These are phyloP conservation scores for Fusarium avenaceum DNA, from an alignment of 2,329 filamentous ascomycete species.

Conservation along the genomic window DNA sequence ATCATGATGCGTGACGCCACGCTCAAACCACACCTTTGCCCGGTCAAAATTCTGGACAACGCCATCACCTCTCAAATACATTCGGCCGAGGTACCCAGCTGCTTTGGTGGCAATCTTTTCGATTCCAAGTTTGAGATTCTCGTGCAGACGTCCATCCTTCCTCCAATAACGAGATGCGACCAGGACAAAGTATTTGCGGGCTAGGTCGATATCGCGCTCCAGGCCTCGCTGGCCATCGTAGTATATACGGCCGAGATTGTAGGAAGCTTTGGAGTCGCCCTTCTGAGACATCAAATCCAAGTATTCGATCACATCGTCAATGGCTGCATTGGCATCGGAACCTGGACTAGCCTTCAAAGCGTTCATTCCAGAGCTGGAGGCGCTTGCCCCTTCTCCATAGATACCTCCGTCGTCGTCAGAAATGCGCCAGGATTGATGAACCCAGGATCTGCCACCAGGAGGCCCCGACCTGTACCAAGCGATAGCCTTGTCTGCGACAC, in stretches of 20 bases:
- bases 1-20: conserved; percentile 81
- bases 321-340: conserved; percentile 84
- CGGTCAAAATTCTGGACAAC: conserved; percentile 82
- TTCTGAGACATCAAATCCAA: conserved; percentile 91
- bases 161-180: conserved; percentile 87
- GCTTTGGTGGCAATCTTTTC: conserved; percentile 86
- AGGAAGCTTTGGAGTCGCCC: conserved; percentile 88
- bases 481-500: conserved; percentile 93
- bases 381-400: conserved; percentile 95
- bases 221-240: conserved; percentile 87
- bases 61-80: conserved; percentile 91
- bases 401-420: conserved; percentile 92
- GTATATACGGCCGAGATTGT: conserved; percentile 86
- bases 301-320: conserved; percentile 96
- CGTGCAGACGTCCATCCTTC: conserved; percentile 79
- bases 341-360: conserved; percentile 79
- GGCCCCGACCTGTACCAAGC: conserved; percentile 89
- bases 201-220: conserved; percentile 78
- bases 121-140: conserved; percentile 76
- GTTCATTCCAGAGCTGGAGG: conserved; percentile 86
- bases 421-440: conserved; percentile 84
- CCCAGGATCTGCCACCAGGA: conserved; percentile 85
- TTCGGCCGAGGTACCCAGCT: conserved; percentile 87
- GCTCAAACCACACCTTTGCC: conserved; percentile 85
- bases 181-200: conserved; percentile 84